A percentile compares a stretch with the other conserved stretches of the same genome.
Conservation (phyloP, 2,329 filamentous ascomycete genomes). For the Pseudogymnoascus sp. region DNA sequence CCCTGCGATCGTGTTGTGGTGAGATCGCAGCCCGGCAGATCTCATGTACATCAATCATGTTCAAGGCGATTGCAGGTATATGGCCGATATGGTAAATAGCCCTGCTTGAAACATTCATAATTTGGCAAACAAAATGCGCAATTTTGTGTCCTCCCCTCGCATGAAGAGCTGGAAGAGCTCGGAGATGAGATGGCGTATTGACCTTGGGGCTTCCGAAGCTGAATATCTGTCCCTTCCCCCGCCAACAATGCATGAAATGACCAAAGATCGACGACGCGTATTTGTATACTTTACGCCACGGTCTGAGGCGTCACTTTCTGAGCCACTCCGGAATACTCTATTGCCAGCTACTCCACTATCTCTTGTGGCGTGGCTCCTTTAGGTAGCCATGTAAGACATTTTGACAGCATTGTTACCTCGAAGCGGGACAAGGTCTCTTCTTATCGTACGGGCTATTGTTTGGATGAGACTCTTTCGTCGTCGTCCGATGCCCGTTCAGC, state of each 20-base stretch:
- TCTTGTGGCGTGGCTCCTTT: constrained; percentile 4
- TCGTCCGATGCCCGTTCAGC: constrained; percentile 5
- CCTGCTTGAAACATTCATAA: constrained; percentile 6
- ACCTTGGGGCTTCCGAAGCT: neutral
- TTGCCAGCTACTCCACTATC: constrained; percentile 3
- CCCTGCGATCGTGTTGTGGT: neutral
- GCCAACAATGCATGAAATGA: neutral
- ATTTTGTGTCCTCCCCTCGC: neutral
- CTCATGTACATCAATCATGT: constrained; percentile 7
- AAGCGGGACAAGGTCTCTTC: neutral
- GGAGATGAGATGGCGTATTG: neutral
- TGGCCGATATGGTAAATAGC: neutral
- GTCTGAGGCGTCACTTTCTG: constrained; percentile 1
- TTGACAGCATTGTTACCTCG: neutral
- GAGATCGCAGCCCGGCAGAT: constrained; percentile 1
- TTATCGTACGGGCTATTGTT: neutral
- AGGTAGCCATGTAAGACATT: constrained; percentile 5
- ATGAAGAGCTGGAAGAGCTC: neutral
- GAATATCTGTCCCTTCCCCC: neutral
- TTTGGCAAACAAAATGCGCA: neutral
- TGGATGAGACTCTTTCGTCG: neutral
- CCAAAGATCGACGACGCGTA: constrained; percentile 3
- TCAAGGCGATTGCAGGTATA: neutral
- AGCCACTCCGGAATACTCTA: constrained; percentile 6
- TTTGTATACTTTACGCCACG: constrained; percentile 1